These are phyloP conservation scores for Jimgerdemannia flammicorona DNA, from an alignment of 192 early-diverging fungal species.

Conservation along the genomic window DNA sequence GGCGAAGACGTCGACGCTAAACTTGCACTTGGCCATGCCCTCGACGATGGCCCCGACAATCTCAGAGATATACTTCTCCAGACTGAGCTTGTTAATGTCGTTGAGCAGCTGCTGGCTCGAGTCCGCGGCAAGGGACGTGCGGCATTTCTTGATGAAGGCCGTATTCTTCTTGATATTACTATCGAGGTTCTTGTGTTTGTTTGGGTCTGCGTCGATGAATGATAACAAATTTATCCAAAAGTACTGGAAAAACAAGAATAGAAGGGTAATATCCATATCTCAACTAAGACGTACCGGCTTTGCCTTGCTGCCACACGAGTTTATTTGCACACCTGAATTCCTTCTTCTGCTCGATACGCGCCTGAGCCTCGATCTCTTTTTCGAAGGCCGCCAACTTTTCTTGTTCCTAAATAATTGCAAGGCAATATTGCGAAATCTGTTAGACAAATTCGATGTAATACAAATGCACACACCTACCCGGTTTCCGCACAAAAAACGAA, in stretches of 20 bases:
- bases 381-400: not conserved
- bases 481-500: too few species aligned
- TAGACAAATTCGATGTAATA: not conserved
- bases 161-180: slow-evolving; percentile 98
- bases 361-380: not conserved
- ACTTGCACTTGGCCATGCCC: slow-evolving; percentile 64
- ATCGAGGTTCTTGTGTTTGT: slow-evolving; percentile 67
- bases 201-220: slow-evolving; percentile 25
- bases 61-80: slow-evolving; percentile 98
- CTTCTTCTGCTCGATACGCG: not conserved
- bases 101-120: slow-evolving; percentile 63
- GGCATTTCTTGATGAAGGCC: slow-evolving; percentile 92
- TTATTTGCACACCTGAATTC: not conserved
- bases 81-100: slow-evolving; percentile 78
- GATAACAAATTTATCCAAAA: not conserved
- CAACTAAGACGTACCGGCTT: not conserved
- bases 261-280: not conserved
- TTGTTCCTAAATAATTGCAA: not conserved
- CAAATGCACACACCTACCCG: too few species aligned
- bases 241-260: not conserved
- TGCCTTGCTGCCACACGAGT: not conserved
- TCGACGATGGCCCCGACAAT: slow-evolving; percentile 82
- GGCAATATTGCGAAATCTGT: not conserved
- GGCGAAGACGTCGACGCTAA: slow-evolving; percentile 58
- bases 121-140: slow-evolving; percentile 64